Evolutionary conservation across 108 stramenopile species (phyloP).

Genomic region (Parietichytrium sp.): DNA sequence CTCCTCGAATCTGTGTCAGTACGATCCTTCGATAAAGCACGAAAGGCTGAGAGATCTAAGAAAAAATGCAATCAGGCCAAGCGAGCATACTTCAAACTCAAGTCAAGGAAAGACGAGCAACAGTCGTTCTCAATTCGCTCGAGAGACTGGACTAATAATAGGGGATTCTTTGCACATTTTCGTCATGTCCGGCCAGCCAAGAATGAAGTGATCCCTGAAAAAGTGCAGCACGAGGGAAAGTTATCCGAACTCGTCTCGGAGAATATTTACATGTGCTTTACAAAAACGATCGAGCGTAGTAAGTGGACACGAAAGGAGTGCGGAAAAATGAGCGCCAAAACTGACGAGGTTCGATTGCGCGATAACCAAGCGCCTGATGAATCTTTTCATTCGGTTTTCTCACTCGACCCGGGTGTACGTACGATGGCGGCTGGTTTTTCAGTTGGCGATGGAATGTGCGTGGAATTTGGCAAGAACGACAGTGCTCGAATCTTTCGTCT

Average conservation of each 20-base stretch:
- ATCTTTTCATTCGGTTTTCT: not conserved
- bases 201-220: not conserved
- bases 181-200: not conserved
- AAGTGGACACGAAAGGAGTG: no score
- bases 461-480: not conserved
- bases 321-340: no score
- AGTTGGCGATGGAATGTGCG: not conserved
- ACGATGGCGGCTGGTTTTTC: not conserved
- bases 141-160: not conserved
- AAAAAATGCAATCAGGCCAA: no score
- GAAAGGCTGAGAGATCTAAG: not conserved
- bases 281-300: not conserved
- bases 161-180: not conserved
- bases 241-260: not conserved
- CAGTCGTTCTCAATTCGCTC: not conserved
- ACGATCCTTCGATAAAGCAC: not conserved
- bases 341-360: no score
- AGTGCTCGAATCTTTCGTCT: not conserved
- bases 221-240: not conserved
- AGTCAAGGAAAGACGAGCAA: not conserved
- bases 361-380: not conserved
- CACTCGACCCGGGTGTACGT: slow-evolving; percentile 2
- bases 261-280: not conserved
- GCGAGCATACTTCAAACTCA: not conserved
- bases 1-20: not conserved